Percentiles rank a stretch among this genome's conserved stretches.
Conservation (phyloP, 73 alveolate species). For the Stentor roeselii region DNA sequence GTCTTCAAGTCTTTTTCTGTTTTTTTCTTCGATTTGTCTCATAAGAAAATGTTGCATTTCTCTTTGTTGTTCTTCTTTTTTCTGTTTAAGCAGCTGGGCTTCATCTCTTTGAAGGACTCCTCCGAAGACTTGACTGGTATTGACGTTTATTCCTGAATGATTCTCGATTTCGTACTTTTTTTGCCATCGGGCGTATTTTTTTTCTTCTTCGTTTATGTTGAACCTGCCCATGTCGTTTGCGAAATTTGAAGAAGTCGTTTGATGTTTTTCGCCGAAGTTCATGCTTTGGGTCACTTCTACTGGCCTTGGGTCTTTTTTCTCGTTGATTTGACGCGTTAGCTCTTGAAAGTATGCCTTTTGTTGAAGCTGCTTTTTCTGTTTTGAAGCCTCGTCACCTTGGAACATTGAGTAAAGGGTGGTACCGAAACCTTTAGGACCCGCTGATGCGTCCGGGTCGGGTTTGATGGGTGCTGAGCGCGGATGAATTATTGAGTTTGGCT, state of each 20-base stretch:
- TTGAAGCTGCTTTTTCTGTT: background rate
- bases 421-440: constrained; percentile 2
- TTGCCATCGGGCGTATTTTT: background rate
- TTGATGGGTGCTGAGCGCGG: constrained; percentile 14
- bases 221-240: background rate
- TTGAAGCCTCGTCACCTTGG: background rate
- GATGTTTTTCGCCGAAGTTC: background rate
- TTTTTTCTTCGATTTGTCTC: constrained; percentile 9
- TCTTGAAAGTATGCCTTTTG: constrained; percentile 26
- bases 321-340: constrained; percentile 12
- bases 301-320: constrained; percentile 17
- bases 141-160: constrained; percentile 1
- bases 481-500: no score
- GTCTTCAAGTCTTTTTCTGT: background rate
- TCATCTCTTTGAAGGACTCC: constrained; percentile 24
- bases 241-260: background rate
- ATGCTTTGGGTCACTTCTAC: background rate
- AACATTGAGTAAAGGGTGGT: background rate
- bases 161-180: constrained; percentile 22
- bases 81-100: background rate
- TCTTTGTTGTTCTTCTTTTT: constrained; percentile 25
- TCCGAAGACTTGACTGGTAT: constrained; percentile 16
- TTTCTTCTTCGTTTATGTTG: background rate
- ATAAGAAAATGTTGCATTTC: background rate
- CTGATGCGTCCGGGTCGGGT: constrained; percentile 12